Evolutionary conservation across 1,284 basidiomycete species (phyloP).

Genomic region (Dichomitus squalens): DNA sequence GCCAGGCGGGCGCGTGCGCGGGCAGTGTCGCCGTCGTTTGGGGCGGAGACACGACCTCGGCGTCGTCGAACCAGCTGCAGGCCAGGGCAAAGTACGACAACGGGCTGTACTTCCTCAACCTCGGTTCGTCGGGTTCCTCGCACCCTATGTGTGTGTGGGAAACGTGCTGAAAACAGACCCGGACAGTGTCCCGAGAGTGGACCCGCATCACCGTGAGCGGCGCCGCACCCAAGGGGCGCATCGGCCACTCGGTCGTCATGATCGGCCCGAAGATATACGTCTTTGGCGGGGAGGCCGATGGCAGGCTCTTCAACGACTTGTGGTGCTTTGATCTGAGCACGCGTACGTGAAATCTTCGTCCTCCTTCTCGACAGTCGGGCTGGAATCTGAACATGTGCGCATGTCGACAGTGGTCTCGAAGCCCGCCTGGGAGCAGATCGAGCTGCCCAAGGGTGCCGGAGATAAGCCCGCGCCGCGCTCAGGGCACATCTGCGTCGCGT

Average conservation of each 20-base stretch:
- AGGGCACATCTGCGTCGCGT: slow-evolving; percentile 59
- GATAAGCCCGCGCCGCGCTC: slow-evolving; percentile 13
- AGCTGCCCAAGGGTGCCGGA: slow-evolving; percentile 10
- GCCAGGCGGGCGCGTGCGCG: slow-evolving; percentile 91
- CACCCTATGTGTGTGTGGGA: neutral
- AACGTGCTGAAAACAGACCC: neutral
- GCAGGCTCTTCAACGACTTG: slow-evolving; percentile 90
- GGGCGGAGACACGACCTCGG: slow-evolving; percentile 87
- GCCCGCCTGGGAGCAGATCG: slow-evolving; percentile 21
- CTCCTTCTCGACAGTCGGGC: neutral
- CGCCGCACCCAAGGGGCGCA: slow-evolving; percentile 81
- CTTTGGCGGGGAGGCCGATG: slow-evolving; percentile 93
- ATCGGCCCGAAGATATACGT: slow-evolving; percentile 87
- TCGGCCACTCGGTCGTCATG: slow-evolving; percentile 95
- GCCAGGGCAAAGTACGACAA: slow-evolving; percentile 75
- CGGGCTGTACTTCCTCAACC: slow-evolving; percentile 91
- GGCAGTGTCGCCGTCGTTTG: slow-evolving; percentile 94
- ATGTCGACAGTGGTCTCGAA: slow-evolving; percentile 18
- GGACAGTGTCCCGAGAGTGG: slow-evolving; percentile 84
- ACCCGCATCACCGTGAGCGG: slow-evolving; percentile 78
- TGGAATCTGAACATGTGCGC: neutral
- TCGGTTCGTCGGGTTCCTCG: slow-evolving; percentile 60
- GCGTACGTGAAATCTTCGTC: slow-evolving; percentile 50
- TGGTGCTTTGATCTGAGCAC: slow-evolving; percentile 95
- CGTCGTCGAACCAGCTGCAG: slow-evolving; percentile 19